Conservation (phyloP, 1,284 basidiomycete species). For the Ustilago cynodontis region DNA sequence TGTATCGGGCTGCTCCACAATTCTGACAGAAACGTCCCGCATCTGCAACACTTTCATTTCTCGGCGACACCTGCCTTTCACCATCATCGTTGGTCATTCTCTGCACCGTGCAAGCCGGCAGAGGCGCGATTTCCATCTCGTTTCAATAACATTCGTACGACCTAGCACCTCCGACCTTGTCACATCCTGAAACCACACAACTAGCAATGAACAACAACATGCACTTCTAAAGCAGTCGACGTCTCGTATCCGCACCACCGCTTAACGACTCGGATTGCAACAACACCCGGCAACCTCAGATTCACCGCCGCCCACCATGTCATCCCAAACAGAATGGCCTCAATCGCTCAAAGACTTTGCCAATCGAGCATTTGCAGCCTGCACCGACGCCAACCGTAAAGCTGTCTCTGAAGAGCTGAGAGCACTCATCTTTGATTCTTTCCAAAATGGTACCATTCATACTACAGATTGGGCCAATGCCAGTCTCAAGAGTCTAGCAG, state of each 20-base stretch:
- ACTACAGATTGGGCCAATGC: conserved; percentile 87
- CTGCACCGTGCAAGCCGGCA: no score
- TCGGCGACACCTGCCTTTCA: no score
- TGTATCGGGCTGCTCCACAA: no score
- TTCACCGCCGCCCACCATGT: conserved; percentile 22
- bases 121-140: no score
- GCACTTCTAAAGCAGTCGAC: background rate
- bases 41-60: no score
- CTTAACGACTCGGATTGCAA: no score
- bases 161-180: no score
- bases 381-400: conserved; percentile 70
- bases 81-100: no score
- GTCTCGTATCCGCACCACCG: background rate
- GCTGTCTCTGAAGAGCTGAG: conserved; percentile 71
- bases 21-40: no score
- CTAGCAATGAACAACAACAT: background rate
- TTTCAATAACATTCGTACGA: no score
- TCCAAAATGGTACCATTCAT: conserved; percentile 80
- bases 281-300: background rate
- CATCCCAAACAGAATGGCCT: conserved; percentile 57
- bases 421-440: conserved; percentile 70
- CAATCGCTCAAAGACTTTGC: conserved; percentile 65
- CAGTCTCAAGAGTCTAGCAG: conserved; percentile 81
- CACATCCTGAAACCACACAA: no score
- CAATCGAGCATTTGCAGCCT: conserved; percentile 62